Percentiles rank a stretch among this genome's conserved stretches.
phyloP scores from a whole-genome alignment of 768 basidiomycete genomes.

The Gloeophyllum trabeum region DNA sequence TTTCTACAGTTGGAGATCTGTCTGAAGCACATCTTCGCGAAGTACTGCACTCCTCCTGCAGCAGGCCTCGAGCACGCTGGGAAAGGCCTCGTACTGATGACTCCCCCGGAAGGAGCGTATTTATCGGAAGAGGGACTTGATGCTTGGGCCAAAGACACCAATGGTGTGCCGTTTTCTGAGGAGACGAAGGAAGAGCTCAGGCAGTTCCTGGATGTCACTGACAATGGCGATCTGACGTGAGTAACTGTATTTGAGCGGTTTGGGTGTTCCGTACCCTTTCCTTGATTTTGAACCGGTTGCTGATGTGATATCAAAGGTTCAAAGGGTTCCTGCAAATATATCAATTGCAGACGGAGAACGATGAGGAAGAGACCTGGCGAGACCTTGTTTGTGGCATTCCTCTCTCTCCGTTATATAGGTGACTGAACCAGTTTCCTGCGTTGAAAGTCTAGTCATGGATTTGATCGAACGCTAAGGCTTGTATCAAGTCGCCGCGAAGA shows the following conservation, averaged over 20 bases:
- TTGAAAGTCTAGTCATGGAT: slow-evolving; percentile 59
- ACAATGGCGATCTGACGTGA: slow-evolving; percentile 63
- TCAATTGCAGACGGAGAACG: slow-evolving; percentile 76
- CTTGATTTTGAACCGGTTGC: too few species aligned
- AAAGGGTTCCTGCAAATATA: slow-evolving; percentile 79
- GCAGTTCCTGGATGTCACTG: slow-evolving; percentile 67
- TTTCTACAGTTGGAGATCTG: slow-evolving; percentile 48
- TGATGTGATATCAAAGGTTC: slow-evolving; percentile 49
- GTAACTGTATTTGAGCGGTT: too few species aligned
- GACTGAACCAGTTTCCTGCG: neutral
- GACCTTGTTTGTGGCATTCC: slow-evolving; percentile 44
- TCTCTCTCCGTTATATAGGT: neutral
- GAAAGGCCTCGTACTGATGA: slow-evolving; percentile 23
- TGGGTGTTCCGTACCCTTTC: too few species aligned
- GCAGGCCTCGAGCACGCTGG: slow-evolving; percentile 3
- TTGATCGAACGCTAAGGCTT: slow-evolving; percentile 53
- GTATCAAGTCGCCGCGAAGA: slow-evolving; percentile 49
- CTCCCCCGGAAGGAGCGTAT: slow-evolving; percentile 41
- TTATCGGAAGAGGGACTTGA: slow-evolving; percentile 54
- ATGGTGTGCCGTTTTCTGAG: slow-evolving; percentile 67
- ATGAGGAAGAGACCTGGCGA: slow-evolving; percentile 78
- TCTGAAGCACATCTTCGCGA: slow-evolving; percentile 68
- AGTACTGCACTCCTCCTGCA: slow-evolving; percentile 49
- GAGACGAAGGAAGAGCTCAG: slow-evolving; percentile 71
- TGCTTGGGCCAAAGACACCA: slow-evolving; percentile 70